These are phyloP conservation scores for Rhododendron simsii DNA, from an alignment of 148 eudicot species.

Conservation along the genomic window DNA sequence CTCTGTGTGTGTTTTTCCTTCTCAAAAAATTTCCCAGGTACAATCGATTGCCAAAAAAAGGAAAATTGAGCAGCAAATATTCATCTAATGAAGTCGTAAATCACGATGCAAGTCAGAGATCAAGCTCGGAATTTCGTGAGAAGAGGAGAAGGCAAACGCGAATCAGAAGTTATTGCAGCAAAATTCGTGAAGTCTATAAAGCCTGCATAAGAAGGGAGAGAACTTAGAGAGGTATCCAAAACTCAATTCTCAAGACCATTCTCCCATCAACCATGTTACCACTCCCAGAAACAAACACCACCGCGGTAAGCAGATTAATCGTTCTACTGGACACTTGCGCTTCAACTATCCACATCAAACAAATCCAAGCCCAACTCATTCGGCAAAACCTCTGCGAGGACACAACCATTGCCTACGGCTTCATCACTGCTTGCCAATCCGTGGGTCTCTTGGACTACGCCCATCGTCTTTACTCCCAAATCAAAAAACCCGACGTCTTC, in stretches of 20 bases:
- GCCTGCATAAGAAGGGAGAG: neutral
- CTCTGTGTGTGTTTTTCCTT: no score
- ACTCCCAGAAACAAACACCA: neutral
- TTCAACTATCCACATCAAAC: conserved; percentile 30
- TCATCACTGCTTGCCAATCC: conserved; percentile 41
- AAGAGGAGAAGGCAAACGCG: no score
- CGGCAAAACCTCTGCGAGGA: conserved; percentile 29
- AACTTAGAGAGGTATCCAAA: neutral
- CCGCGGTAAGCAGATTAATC: conserved; percentile 19
- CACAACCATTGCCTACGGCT: conserved; percentile 33
- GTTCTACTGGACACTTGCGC: conserved; percentile 21
- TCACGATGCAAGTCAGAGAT: no score
- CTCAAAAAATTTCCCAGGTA: no score
- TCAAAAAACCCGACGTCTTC: conserved; percentile 33
- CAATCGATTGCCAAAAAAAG: no score
- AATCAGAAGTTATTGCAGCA: no score
- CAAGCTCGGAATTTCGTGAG: no score
- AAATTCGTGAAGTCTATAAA: no score
- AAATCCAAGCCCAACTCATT: conserved; percentile 46
- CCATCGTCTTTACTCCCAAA: conserved; percentile 27
- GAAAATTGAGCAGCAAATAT: no score
- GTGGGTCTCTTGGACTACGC: conserved; percentile 26
- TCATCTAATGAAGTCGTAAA: no score
- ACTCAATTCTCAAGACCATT: neutral
- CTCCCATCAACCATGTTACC: neutral